These are phyloP conservation scores for Boletus mariae DNA, from an alignment of 1,284 basidiomycete genomes.

Conservation along the genomic window DNA sequence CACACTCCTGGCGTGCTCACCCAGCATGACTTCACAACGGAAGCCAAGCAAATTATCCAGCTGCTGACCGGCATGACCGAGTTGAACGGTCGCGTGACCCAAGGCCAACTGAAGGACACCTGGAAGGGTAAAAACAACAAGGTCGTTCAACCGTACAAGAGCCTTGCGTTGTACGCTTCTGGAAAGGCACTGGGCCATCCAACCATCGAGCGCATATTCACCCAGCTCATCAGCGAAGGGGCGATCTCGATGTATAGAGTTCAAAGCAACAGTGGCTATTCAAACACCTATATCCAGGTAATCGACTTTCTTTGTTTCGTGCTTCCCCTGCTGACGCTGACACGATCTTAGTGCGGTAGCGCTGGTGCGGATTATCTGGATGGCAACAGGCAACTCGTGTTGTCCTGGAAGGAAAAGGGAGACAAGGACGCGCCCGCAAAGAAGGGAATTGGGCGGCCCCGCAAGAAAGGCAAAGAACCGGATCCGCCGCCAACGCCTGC, in stretches of 20 bases:
- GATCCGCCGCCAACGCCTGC: background rate
- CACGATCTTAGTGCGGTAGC: constrained; percentile 18
- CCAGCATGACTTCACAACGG: constrained; percentile 50
- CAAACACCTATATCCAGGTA: constrained; percentile 30
- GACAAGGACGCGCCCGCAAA: constrained; percentile 15
- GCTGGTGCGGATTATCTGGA: constrained; percentile 25
- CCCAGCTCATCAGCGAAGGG: constrained; percentile 43
- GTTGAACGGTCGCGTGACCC: constrained; percentile 38
- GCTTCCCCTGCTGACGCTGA: constrained; percentile 4
- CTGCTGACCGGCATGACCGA: constrained; percentile 48
- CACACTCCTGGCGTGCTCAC: constrained; percentile 40
- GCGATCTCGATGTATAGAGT: constrained; percentile 38
- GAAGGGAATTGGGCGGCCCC: constrained; percentile 14
- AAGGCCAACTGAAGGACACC: constrained; percentile 49
- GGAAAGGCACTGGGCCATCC: constrained; percentile 49
- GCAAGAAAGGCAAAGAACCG: constrained; percentile 25
- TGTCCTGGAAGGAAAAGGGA: constrained; percentile 29
- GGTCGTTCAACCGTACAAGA: constrained; percentile 45
- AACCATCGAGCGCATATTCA: constrained; percentile 61
- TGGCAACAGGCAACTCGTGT: constrained; percentile 14
- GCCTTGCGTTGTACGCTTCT: constrained; percentile 50
- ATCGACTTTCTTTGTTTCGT: background rate
- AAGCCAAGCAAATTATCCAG: constrained; percentile 48
- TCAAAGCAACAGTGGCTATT: constrained; percentile 35
- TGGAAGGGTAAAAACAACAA: constrained; percentile 58